Conservation (phyloP, 495 filamentous ascomycete species). For the Tuber magnatum region DNA sequence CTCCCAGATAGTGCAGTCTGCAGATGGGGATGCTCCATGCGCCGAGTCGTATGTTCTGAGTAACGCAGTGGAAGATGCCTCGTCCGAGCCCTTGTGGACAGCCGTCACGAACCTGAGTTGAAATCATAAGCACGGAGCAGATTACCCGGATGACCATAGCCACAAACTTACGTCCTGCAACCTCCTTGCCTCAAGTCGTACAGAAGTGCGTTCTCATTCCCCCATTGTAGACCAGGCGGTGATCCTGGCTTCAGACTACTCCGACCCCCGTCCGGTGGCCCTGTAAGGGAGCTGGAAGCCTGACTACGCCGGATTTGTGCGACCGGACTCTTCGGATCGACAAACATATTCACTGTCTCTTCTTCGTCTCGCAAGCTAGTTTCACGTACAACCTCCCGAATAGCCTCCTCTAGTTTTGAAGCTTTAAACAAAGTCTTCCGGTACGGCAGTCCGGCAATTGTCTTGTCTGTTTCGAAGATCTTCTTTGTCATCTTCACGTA, state of each 20-base stretch:
- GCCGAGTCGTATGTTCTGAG: constrained; percentile 90
- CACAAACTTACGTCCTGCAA: constrained; percentile 26
- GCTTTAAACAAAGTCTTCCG: constrained; percentile 93
- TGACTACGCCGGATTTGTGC: constrained; percentile 15
- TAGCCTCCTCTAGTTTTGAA: constrained; percentile 86
- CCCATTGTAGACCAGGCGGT: constrained; percentile 7
- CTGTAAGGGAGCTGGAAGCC: constrained; percentile 18
- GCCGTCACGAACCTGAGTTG: constrained; percentile 57
- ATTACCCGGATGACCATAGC: background rate
- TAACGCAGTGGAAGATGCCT: constrained; percentile 58
- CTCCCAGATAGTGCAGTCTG: constrained; percentile 89
- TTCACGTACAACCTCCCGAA: constrained; percentile 78
- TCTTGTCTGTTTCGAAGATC: constrained; percentile 98
- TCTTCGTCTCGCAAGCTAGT: constrained; percentile 44
- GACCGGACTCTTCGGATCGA: constrained; percentile 14
- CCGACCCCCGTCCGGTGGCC: constrained; percentile 11
- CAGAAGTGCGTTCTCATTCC: constrained; percentile 25
- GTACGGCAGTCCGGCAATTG: constrained; percentile 87
- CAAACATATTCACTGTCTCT: constrained; percentile 24
- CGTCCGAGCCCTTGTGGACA: constrained; percentile 72
- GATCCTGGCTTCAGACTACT: background rate
- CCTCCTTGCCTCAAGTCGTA: constrained; percentile 11
- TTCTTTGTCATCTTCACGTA: constrained; percentile 86
- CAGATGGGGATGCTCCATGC: constrained; percentile 77
- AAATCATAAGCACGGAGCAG: background rate